Base-by-base conservation (phyloP, 2,329 filamentous ascomycete species). In the Aureobasidium sp. region DNA sequence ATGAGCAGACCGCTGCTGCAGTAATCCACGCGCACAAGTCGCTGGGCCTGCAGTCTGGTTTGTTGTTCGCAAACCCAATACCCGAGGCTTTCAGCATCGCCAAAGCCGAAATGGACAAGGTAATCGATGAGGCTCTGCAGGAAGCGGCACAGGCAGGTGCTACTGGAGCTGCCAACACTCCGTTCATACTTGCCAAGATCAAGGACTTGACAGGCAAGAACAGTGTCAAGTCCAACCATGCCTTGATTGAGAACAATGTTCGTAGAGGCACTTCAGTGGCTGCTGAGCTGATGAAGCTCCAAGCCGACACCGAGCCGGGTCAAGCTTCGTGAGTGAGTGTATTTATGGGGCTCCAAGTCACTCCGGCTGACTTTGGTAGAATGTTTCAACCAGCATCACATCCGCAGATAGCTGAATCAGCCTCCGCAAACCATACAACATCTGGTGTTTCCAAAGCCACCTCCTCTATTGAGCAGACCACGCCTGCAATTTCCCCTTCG, bases 11-110 rank as follows among this genome's bases (percentile, higher is more conserved):
- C 71, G 94, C 94, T 37, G 94, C 94, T 0, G 86, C 88, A n/a
- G 90, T 97, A 62, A 89, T 96, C 62, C 81, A 89, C 67, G 89
- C 91, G 0, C 90, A 96, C 76, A 83, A 87, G 68, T 79, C 77
- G 56, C 79, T 96, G 15, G 82, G 82, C 5, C 82, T 97, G 36
- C 82, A 87, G 64, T 91, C 90, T 1, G 94, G 93, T 9, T 77
- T 97, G 61, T 79, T 92, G 62, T 92, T 99, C 70, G 92, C 92
- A 62, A 97, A 96, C 71, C 93, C 92, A 0, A 89, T 96, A 39
- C 89, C 91, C 0, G 77, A 83, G 59, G 79, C 89, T 63, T 78
- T 82, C 68, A 87, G 84, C 17, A 87, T 97, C 53, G 83, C 88
- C 0, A 85, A 87, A 62, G 74, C 78, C 6, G 83, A 90, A 69